Base-by-base conservation (phyloP, 1,139 yeast genomes). In the Blastobotrys illinoisensis region DNA sequence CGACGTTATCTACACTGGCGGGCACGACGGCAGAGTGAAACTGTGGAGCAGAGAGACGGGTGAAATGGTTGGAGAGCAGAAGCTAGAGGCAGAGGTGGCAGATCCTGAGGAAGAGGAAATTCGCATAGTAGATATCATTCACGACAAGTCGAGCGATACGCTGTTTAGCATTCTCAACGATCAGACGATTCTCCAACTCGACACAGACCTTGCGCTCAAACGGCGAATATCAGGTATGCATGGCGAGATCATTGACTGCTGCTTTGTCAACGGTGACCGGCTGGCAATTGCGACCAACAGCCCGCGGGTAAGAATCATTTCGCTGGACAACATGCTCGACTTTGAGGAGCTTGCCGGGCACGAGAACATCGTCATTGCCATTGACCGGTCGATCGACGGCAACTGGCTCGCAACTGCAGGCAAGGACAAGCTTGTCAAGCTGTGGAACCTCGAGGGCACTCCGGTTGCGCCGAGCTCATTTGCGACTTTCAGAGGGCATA, bases 201-300 rank as follows among this genome's bases (percentile, higher is more conserved):
- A 68, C 5, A 67, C 63, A 16, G 69, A 66, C 16, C 70, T 87
- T 9, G 76, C 79, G 9, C 67, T 81, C 2, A 62, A 71, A 9
- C 76, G 82, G 53, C 76, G 83, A 48, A 77, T 90, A 61, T 95
- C 97, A 1, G 98, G 98, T 63, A 90, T 91, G 69, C 97, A 93
- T 70, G 98, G 97, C 58, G 95, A 95, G 40, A 85, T 93, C 64
- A 96, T 97, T 7, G 99, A 67, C 54, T 79, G 89, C 71, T 79
- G 82, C 60, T 85, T 83, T 65, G 70, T 75, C 11, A 70, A 73
- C 47, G 70, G 79, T 46, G 53, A 51, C 23, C 65, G 70, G 32
- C 69, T 91, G 50, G 97, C 96, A 1, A 72, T 93, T 62, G 97
- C 98, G 1, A 91, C 99, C 11, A 93, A 93, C 70, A 87, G 98